Conservation (phyloP, 345 rosid species). For the Hibiscus mutabilis region DNA sequence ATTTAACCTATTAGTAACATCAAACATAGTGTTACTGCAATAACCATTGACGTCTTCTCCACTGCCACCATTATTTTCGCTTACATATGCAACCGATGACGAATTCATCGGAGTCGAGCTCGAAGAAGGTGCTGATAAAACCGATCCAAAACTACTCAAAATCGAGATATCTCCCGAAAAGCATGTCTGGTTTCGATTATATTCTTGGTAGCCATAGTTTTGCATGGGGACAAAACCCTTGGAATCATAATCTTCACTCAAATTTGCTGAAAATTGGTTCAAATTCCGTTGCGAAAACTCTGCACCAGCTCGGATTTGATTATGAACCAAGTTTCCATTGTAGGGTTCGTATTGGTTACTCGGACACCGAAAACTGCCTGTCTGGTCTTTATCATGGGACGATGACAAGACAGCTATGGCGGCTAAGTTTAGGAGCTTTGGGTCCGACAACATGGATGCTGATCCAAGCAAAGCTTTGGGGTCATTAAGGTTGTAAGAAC, state of each 20-base stretch:
- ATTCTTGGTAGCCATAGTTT: not conserved
- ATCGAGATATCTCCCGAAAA: not conserved
- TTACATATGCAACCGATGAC: constrained; percentile 26
- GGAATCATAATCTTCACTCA: not conserved
- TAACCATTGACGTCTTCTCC: constrained; percentile 45
- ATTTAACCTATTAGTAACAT: constrained; percentile 29
- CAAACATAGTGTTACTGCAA: constrained; percentile 27
- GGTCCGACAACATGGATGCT: constrained; percentile 18
- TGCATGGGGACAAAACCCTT: not conserved
- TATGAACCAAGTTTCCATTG: constrained; percentile 14
- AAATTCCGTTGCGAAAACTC: constrained; percentile 6
- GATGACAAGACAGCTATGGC: too few species aligned
- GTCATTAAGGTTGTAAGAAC: constrained; percentile 21
- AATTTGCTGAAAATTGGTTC: constrained; percentile 14
- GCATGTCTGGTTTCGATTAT: constrained; percentile 1
- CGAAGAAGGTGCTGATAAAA: constrained; percentile 46
- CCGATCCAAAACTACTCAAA: constrained; percentile 18
- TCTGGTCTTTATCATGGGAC: not conserved
- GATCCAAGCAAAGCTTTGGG: constrained; percentile 26
- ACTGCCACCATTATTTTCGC: constrained; percentile 23
- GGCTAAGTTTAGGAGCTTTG: constrained; percentile 17
- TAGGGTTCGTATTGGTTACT: constrained; percentile 3
- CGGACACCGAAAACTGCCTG: too few species aligned
- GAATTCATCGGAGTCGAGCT: constrained; percentile 31
- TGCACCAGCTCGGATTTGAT: constrained; percentile 5